Percentiles rank a stretch among this genome's conserved stretches.
These are phyloP conservation scores for Candida verbasci DNA, from an alignment of 805 yeast genomes.

Conservation along the genomic window DNA sequence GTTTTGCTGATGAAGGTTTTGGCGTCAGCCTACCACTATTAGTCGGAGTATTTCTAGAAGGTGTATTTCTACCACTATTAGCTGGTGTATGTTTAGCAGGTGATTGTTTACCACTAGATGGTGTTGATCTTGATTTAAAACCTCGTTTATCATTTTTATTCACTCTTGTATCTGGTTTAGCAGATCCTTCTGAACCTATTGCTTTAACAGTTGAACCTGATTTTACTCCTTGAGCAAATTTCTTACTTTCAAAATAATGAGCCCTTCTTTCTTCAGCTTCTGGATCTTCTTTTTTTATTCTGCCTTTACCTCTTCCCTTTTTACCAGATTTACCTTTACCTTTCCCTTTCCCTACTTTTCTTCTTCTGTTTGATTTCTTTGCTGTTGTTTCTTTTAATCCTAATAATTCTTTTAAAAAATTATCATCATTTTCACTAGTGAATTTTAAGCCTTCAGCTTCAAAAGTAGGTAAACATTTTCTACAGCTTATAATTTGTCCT, in stretches of 20 bases:
- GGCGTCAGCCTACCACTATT: not conserved
- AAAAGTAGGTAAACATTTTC: constrained; percentile 33
- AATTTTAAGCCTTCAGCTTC: constrained; percentile 15
- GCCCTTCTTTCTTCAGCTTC: constrained; percentile 35
- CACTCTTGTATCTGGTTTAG: not conserved
- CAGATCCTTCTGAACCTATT: constrained; percentile 24
- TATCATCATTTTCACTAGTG: constrained; percentile 44
- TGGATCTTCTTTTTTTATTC: constrained; percentile 20
- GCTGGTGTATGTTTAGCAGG: constrained; percentile 1
- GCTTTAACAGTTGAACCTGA: constrained; percentile 37
- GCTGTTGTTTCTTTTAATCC: constrained; percentile 42
- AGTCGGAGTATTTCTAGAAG: not conserved
- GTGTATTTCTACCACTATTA: constrained; percentile 1
- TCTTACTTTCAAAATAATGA: constrained; percentile 30
- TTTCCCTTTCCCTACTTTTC: constrained; percentile 26
- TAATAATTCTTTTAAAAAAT: constrained; percentile 42
- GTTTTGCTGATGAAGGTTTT: not conserved
- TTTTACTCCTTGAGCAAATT: constrained; percentile 26
- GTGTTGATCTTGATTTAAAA: not conserved
- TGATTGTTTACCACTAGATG: constrained; percentile 4
- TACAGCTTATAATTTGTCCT: constrained; percentile 35
- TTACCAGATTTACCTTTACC: constrained; percentile 10
- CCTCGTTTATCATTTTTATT: not conserved
- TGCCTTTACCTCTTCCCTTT: constrained; percentile 7
- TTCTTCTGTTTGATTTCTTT: constrained; percentile 26